phyloP scores from a whole-genome alignment of 495 filamentous ascomycete species.

The Geoglossum glabrum region DNA sequence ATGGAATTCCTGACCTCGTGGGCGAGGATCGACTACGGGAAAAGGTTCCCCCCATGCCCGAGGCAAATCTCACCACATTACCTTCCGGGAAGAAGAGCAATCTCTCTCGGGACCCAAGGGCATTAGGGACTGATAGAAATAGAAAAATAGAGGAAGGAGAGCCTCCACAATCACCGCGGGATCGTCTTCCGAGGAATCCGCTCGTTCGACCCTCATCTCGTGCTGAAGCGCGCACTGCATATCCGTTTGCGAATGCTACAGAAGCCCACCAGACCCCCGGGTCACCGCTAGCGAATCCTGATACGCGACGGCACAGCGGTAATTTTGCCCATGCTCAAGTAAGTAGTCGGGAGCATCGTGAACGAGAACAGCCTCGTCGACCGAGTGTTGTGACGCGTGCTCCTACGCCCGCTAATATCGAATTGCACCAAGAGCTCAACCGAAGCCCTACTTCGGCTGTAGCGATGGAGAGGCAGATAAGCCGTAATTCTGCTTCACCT shows the following conservation, averaged over 20 bases:
- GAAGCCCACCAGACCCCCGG: background rate
- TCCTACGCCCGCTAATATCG: constrained; percentile 43
- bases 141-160: background rate
- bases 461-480: constrained; percentile 10
- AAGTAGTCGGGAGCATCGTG: background rate
- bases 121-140: background rate
- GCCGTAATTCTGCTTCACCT: constrained; percentile 26
- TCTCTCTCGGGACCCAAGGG: background rate
- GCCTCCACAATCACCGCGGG: background rate
- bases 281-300: background rate
- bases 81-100: background rate
- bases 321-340: background rate
- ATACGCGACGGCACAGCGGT: background rate
- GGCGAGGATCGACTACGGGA: constrained; percentile 45
- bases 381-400: constrained; percentile 24
- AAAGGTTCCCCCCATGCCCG: background rate
- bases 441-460: constrained; percentile 9
- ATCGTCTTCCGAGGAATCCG: background rate
- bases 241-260: background rate
- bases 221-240: background rate
- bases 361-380: constrained; percentile 12
- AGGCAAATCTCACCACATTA: background rate
- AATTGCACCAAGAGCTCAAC: constrained; percentile 18
- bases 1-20: constrained; percentile 64
- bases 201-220: background rate